Evolutionary conservation across 176 grass and related monocot species (phyloP).

Genomic region (Bothriochloa decipiens): DNA sequence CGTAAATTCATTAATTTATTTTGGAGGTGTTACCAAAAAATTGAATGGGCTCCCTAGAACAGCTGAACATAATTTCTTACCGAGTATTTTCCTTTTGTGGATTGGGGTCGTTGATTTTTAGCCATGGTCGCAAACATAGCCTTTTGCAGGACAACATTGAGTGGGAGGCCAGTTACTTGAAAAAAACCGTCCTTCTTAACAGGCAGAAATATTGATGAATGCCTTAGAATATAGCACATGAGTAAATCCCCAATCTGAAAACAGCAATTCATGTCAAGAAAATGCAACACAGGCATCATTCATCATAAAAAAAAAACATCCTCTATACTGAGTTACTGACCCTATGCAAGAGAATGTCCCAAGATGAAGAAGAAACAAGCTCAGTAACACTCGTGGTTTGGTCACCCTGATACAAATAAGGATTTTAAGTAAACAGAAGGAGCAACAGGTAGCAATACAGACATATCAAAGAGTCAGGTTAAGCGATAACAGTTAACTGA

Average conservation of each 20-base stretch:
- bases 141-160: constrained; percentile 39
- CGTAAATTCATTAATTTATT: neutral
- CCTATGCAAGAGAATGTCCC: constrained; percentile 49
- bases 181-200: constrained; percentile 47
- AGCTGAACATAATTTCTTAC: constrained; percentile 36
- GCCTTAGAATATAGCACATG: constrained; percentile 56
- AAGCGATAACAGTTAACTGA: neutral
- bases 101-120: constrained; percentile 27
- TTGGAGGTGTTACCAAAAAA: neutral
- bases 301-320: neutral
- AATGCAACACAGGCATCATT: neutral
- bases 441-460: neutral
- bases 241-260: constrained; percentile 61
- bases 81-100: constrained; percentile 19
- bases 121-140: neutral
- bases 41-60: neutral
- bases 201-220: constrained; percentile 47
- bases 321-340: constrained; percentile 46
- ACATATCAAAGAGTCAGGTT: constrained; percentile 8
- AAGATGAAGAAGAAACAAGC: constrained; percentile 52
- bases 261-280: constrained; percentile 31
- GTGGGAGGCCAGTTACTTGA: constrained; percentile 48
- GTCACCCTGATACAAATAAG: constrained; percentile 38
- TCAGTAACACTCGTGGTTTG: neutral
- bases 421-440: constrained; percentile 24